Evolutionary conservation across 164 flowering plant species (phyloP), one percentile per base, ranked within the genome.

Genomic region (Cinnamomum micranthum): DNA sequence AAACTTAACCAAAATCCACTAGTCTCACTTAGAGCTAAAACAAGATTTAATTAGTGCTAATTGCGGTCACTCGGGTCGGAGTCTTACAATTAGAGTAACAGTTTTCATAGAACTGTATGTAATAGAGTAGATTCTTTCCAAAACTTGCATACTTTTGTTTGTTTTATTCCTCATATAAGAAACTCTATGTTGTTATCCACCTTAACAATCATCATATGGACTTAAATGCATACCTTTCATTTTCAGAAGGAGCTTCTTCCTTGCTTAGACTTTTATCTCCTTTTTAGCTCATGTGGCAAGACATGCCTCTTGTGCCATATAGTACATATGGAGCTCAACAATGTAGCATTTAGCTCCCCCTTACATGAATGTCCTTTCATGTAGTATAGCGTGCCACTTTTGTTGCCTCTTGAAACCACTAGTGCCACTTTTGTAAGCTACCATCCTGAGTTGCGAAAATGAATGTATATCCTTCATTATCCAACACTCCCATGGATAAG

Each of bases 261-360:
- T 65, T 65, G 68, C 10, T 0, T 22, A 51, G 19, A 71, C 20
- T 15, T 71, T 2, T 4, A 71, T 50, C 11, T 14, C 6, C 3
- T 22, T 70, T 70, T 70, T 70, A 27, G 50, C 28, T 71, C 73
- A 24, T 71, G 31, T 71, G 73, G 20, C 62, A n/a, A n/a, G n/a
- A n/a, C 25, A 50, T 51, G 31, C 28, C 73, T 50, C 62, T 71
- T 50, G 51, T 71, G 62, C 73, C 62, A 51, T 47, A 71, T 23
- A 27, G 55, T 41, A 6, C 11, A 50, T 27, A 19, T 31, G 58
- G 47, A 6, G 24, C 50, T 51, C 13, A 25, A 15, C 0, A 1
- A 20, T 23, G 60, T 51, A 22, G 62, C 20, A 70, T 70, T 70
- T 25, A 70, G 22, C 25, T 50, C 13, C 17, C 20, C 12, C 17